Conservation (phyloP, 768 basidiomycete species). For the Phallus indusiatus region DNA sequence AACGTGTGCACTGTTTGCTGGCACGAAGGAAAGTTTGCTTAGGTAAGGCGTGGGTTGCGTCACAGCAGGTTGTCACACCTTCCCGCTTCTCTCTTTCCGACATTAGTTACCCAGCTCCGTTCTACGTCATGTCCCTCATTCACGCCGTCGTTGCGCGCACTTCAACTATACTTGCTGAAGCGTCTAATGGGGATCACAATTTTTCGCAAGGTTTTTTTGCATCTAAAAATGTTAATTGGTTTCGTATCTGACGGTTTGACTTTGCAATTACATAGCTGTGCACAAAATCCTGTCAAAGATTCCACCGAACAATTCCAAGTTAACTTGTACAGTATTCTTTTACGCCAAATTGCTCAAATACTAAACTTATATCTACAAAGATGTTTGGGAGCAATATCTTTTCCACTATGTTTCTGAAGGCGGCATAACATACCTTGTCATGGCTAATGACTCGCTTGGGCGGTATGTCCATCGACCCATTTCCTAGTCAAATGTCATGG, state of each 20-base stretch:
- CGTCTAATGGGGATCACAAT: slow-evolving; percentile 70
- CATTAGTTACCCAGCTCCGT: slow-evolving; percentile 22
- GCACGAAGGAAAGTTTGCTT: slow-evolving; percentile 25
- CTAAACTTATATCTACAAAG: slow-evolving; percentile 59
- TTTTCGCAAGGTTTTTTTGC: slow-evolving; percentile 70
- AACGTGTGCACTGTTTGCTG: slow-evolving; percentile 22
- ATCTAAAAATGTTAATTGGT: no score
- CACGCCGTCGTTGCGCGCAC: slow-evolving; percentile 77
- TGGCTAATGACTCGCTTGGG: slow-evolving; percentile 90
- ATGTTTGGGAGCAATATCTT: slow-evolving; percentile 88
- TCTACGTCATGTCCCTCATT: slow-evolving; percentile 38
- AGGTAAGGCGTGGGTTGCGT: slow-evolving; percentile 17
- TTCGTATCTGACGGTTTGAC: background rate
- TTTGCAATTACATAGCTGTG: slow-evolving; percentile 39
- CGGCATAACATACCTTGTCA: slow-evolving; percentile 81
- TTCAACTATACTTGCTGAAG: slow-evolving; percentile 75
- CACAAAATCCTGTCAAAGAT: slow-evolving; percentile 91
- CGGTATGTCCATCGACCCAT: slow-evolving; percentile 38
- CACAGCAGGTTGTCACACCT: slow-evolving; percentile 14
- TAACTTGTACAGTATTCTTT: slow-evolving; percentile 22
- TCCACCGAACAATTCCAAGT: slow-evolving; percentile 73
- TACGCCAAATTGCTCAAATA: background rate
- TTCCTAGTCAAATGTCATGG: background rate
- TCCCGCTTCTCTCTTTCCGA: slow-evolving; percentile 27
- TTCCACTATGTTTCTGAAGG: slow-evolving; percentile 92